These are phyloP conservation scores for Astraeus odoratus DNA, from an alignment of 768 basidiomycete genomes.

Conservation along the genomic window DNA sequence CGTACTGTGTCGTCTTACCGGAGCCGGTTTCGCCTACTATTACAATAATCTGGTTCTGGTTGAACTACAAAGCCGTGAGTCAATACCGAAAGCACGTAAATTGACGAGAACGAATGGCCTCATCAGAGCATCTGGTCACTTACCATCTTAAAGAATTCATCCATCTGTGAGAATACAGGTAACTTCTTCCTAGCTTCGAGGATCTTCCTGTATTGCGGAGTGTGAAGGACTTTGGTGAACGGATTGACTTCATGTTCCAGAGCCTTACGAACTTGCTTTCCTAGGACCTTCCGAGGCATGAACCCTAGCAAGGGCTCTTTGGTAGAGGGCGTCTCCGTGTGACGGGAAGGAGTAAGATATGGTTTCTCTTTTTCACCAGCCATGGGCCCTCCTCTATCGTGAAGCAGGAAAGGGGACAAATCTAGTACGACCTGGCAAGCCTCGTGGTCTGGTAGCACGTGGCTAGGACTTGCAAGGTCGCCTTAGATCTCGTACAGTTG, in stretches of 20 bases:
- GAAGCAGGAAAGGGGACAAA: too few species aligned
- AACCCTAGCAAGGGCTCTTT: slow-evolving; percentile 70
- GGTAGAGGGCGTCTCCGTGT: slow-evolving; percentile 12
- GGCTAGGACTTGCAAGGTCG: too few species aligned
- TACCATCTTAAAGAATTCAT: slow-evolving; percentile 85
- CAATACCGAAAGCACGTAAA: background rate
- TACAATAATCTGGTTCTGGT: slow-evolving; percentile 68
- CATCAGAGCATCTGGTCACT: slow-evolving; percentile 25
- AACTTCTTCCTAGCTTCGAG: slow-evolving; percentile 78
- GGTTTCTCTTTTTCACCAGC: slow-evolving; percentile 35
- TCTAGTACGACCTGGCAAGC: too few species aligned
- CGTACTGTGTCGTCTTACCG: slow-evolving; percentile 93
- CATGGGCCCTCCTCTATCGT: background rate
- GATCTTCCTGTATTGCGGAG: slow-evolving; percentile 80
- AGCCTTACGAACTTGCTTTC: slow-evolving; percentile 56
- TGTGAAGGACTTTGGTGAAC: slow-evolving; percentile 77
- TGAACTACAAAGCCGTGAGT: slow-evolving; percentile 15
- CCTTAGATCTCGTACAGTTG: too few species aligned
- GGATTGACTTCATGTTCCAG: slow-evolving; percentile 80
- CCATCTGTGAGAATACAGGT: slow-evolving; percentile 90
- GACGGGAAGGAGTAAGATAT: slow-evolving; percentile 41
- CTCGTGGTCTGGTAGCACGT: too few species aligned
- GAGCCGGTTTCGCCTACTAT: slow-evolving; percentile 94
- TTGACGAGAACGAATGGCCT: background rate
- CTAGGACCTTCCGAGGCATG: slow-evolving; percentile 60